phyloP scores from a whole-genome alignment of 768 basidiomycete species.

The Fibroporia radiculosa region DNA sequence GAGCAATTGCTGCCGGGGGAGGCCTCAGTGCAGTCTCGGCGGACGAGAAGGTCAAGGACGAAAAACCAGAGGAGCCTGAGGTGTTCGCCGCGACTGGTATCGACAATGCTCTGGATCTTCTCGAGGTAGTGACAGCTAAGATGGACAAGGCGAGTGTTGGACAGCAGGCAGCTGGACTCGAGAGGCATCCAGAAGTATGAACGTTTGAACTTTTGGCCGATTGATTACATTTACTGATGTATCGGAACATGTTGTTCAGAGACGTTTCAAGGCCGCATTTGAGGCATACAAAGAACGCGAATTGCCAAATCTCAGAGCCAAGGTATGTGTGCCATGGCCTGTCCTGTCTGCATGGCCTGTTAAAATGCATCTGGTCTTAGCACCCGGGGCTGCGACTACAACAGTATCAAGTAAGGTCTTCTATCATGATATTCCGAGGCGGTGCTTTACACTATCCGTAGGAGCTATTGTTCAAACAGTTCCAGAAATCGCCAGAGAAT shows the following conservation, averaged over 20 bases:
- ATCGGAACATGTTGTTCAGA: constrained; percentile 48
- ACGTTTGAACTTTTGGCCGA: neutral
- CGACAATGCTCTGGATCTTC: constrained; percentile 82
- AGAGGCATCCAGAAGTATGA: constrained; percentile 86
- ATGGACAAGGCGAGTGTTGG: constrained; percentile 91
- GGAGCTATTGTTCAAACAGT: constrained; percentile 87
- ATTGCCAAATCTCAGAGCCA: constrained; percentile 66
- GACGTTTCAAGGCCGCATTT: constrained; percentile 90
- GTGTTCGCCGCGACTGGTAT: constrained; percentile 80
- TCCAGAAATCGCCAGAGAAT: constrained; percentile 95
- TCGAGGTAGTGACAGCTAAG: constrained; percentile 86
- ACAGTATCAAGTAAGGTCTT: constrained; percentile 67
- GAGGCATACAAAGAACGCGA: constrained; percentile 87
- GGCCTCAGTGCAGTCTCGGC: constrained; percentile 24
- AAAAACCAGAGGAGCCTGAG: constrained; percentile 40
- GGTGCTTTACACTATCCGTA: constrained; percentile 20
- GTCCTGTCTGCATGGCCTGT: too few species aligned
- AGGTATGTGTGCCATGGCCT: constrained; percentile 38
- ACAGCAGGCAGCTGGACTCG: constrained; percentile 76
- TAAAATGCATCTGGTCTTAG: too few species aligned
- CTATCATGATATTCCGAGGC: neutral
- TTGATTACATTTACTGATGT: neutral
- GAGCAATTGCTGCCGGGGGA: constrained; percentile 74
- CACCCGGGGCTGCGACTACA: constrained; percentile 87
- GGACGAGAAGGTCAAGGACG: constrained; percentile 24